phyloP scores from a whole-genome alignment of 257 asterid genomes.

The Forsythia suspensa region DNA sequence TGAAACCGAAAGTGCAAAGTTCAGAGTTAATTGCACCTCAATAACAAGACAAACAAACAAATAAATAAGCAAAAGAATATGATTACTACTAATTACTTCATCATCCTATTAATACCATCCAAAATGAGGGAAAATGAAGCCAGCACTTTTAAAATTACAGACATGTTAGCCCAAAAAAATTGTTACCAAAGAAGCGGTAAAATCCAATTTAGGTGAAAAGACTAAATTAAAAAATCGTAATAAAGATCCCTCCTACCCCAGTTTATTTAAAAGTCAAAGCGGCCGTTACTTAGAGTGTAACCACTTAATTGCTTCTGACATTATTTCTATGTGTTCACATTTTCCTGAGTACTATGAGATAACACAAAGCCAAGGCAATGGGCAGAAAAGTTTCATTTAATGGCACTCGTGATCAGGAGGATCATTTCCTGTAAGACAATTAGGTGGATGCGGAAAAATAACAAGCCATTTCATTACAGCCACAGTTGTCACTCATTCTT shows the following conservation, averaged over 20 bases:
- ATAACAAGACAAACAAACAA: slow-evolving; percentile 5
- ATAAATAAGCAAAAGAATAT: neutral
- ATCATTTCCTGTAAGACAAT: neutral
- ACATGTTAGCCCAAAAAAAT: neutral
- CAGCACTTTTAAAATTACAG: neutral
- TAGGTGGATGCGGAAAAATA: neutral
- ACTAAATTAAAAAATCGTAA: neutral
- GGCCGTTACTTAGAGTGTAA: neutral
- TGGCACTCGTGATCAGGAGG: neutral
- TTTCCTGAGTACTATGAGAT: neutral
- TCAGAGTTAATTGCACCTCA: slow-evolving; percentile 1
- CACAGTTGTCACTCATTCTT: neutral
- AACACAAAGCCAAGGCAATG: neutral
- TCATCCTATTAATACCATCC: neutral
- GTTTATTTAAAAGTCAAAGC: neutral
- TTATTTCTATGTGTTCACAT: neutral
- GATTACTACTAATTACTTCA: neutral
- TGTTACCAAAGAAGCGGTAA: neutral
- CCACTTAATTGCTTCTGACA: neutral
- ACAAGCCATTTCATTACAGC: neutral
- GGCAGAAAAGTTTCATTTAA: neutral
- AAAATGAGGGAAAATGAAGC: neutral
- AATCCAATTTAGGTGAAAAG: neutral
- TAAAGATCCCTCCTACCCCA: neutral
- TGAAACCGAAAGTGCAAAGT: slow-evolving; percentile 14